A percentile compares a stretch with the other conserved stretches of the same genome.
Conservation (phyloP, 2,329 filamentous ascomycete species). For the Aspergillus ustus region DNA sequence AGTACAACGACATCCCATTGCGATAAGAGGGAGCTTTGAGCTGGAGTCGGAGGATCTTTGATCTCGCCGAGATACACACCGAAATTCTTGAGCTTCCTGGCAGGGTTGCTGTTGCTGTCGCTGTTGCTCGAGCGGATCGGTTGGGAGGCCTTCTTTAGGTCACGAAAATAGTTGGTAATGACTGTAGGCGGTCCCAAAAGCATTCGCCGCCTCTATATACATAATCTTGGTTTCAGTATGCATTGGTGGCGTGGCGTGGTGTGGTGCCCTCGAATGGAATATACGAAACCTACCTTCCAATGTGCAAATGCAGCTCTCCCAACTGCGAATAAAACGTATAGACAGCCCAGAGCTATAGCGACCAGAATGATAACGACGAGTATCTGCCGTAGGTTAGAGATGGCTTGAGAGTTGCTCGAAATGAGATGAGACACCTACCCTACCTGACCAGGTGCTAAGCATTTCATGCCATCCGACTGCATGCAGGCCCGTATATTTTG, state of each 20-base stretch:
- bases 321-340: constrained; percentile 15
- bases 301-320: constrained; percentile 6
- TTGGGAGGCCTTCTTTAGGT: constrained; percentile 8
- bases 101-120: no score
- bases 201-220: constrained; percentile 13
- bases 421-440: neutral
- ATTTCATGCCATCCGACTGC: neutral
- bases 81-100: constrained; percentile 27
- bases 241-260: no score
- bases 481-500: neutral
- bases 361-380: neutral
- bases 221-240: neutral
- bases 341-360: constrained; percentile 15
- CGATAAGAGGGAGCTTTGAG: constrained; percentile 32
- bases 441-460: neutral
- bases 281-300: constrained; percentile 16
- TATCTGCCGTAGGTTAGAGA: neutral
- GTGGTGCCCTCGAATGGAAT: neutral
- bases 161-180: constrained; percentile 14
- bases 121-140: neutral
- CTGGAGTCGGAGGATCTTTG: constrained; percentile 29
- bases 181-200: constrained; percentile 11
- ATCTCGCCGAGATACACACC: constrained; percentile 41
- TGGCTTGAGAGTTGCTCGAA: neutral
- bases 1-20: constrained; percentile 42